Evolutionary conservation across 2,329 filamentous ascomycete species (phyloP).

Genomic region (Penicillium expansum): DNA sequence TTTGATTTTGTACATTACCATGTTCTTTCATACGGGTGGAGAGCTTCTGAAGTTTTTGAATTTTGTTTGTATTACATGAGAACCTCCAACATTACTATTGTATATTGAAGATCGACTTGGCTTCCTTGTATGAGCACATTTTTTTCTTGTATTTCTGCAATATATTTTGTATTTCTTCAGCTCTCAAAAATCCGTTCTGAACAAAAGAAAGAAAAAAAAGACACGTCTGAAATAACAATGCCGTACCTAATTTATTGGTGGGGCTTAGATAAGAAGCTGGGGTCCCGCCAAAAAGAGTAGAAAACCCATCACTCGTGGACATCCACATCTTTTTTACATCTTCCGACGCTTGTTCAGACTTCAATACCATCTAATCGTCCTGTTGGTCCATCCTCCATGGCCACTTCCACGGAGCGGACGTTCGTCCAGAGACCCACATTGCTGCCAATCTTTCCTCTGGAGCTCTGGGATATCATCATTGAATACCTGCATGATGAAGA

Average conservation of each 20-base stretch:
- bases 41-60: neutral
- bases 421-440: neutral
- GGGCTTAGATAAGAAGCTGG: slow-evolving; percentile 6
- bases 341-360: neutral
- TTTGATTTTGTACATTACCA: neutral
- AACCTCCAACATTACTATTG: too few species aligned
- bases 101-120: neutral
- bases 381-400: neutral
- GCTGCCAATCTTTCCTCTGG: slow-evolving; percentile 2
- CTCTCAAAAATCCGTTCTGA: neutral
- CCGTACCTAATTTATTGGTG: too few species aligned
- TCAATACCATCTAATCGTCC: neutral
- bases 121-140: neutral
- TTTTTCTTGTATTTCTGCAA: neutral
- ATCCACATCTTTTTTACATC: neutral
- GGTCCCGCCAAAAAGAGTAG: neutral
- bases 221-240: too few species aligned
- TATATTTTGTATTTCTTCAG: too few species aligned
- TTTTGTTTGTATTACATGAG: neutral
- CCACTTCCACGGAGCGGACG: neutral
- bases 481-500: slow-evolving; percentile 1
- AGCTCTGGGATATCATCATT: slow-evolving; percentile 9
- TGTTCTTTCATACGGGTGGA: neutral
- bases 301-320: neutral
- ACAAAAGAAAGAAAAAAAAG: neutral